phyloP scores from a whole-genome alignment of 768 basidiomycete species.

The Kwoniella botswanensis region DNA sequence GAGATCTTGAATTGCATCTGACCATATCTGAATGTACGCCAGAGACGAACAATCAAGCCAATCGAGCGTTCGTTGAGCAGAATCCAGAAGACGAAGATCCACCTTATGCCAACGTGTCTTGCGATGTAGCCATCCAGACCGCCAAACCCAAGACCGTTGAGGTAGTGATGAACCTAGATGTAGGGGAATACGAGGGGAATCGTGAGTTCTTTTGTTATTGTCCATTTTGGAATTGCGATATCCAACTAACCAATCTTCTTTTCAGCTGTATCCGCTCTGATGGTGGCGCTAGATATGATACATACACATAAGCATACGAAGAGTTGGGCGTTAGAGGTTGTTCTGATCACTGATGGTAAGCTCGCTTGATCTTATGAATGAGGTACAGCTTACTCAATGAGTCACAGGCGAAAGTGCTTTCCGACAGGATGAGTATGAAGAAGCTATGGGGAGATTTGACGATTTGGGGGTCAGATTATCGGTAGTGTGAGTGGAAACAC shows the following conservation, averaged over 20 bases:
- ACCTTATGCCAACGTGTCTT: slow-evolving; percentile 43
- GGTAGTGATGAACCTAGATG: slow-evolving; percentile 49
- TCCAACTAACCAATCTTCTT: too few species aligned
- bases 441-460: slow-evolving; percentile 69
- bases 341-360: slow-evolving; percentile 85
- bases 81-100: slow-evolving; percentile 53
- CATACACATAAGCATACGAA: slow-evolving; percentile 70
- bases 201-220: too few species aligned
- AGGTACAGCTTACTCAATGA: neutral
- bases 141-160: slow-evolving; percentile 55
- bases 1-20: too few species aligned
- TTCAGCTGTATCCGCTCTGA: slow-evolving; percentile 84
- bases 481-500: slow-evolving; percentile 67
- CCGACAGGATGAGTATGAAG: slow-evolving; percentile 52
- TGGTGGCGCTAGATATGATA: slow-evolving; percentile 84
- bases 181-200: slow-evolving; percentile 53
- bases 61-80: slow-evolving; percentile 36
- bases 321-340: slow-evolving; percentile 82
- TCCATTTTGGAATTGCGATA: too few species aligned
- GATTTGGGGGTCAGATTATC: slow-evolving; percentile 66
- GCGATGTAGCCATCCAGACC: slow-evolving; percentile 53
- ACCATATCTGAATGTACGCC: too few species aligned
- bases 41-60: slow-evolving; percentile 58
- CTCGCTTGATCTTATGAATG: slow-evolving; percentile 61
- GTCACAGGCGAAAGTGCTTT: slow-evolving; percentile 49